Evolutionary conservation across 345 rosid species (phyloP), one percentile per base, ranked within the genome.

Genomic region (Eutrema heterophyllum): DNA sequence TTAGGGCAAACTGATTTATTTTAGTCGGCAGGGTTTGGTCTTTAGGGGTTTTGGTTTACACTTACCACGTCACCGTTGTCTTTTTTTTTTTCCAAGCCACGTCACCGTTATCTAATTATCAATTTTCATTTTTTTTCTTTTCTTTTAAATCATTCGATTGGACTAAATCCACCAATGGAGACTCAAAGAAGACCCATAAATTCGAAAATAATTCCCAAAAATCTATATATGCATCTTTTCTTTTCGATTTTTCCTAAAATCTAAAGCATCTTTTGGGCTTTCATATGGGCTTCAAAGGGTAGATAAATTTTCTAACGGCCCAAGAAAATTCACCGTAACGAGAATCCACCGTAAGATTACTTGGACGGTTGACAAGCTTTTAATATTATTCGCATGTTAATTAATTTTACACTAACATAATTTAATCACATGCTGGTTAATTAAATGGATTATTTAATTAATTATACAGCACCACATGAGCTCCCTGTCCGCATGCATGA

Each of bases 1-100:
- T 64, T 82, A 82, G 88, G 86, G 82, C 83, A 83, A 77, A 80
- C 67, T 74, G 72, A 33, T 71, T 33, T 35, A 8, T 10, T 35
- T 41, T 33, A 9, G 40, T 14, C 40, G 49, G 40, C n/a, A 13
- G 40, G 62, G 26, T 71, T 41, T 50, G 64, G 69, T 21, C 45
- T 30, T 57, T 26, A 29, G 43, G 69, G 73, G 54, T 16, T 56
- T 56, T 44, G 9, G 55, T 45, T 55, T 6, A 45, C 55, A 21
- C 65, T 30, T 32, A 65, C 64, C 73, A 69, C 45, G 53, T 68
- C 72, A 69, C 13, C 44, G 3, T 29, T 68, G 53, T 38, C 48
- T 54, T 15, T 57, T 18, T 18, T 36, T 33, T 15, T 33, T 16
- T 16, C 10, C 40, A 38, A 2, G 67, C 67, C 52, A 62, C 67